These are phyloP conservation scores for Rosa rugosa DNA, from an alignment of 306 rosid species.

Conservation along the genomic window DNA sequence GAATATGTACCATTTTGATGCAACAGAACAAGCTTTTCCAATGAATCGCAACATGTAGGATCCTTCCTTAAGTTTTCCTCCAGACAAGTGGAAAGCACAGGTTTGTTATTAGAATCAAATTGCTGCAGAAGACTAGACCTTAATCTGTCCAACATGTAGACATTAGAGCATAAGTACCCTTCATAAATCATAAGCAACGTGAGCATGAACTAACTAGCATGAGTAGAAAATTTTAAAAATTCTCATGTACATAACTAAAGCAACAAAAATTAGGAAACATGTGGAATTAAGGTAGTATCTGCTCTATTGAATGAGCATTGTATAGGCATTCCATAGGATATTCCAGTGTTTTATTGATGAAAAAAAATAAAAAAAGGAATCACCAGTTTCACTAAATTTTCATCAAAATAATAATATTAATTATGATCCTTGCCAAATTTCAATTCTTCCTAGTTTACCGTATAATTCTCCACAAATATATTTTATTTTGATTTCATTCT, in stretches of 20 bases:
- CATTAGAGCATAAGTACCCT: slow-evolving; percentile 9
- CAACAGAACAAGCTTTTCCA: slow-evolving; percentile 68
- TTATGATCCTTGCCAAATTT: neutral
- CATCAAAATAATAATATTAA: neutral
- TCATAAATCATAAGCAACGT: slow-evolving; percentile 7
- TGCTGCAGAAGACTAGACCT: slow-evolving; percentile 57
- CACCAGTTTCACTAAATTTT: neutral
- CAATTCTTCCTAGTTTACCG: neutral
- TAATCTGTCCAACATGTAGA: slow-evolving; percentile 46
- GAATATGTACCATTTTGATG: slow-evolving; percentile 58
- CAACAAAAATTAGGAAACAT: neutral
- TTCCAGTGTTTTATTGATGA: too few relatives aligned
- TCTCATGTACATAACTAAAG: neutral
- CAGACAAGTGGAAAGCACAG: slow-evolving; percentile 36
- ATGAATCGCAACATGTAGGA: slow-evolving; percentile 60
- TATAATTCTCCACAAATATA: neutral
- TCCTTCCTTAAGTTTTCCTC: slow-evolving; percentile 76
- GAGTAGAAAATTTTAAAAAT: neutral
- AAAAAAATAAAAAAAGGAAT: neutral
- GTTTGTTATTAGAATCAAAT: slow-evolving; percentile 47
- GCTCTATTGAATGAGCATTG: neutral
- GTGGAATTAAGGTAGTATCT: neutral
- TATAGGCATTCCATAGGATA: neutral
- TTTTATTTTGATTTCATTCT: neutral
- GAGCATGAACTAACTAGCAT: slow-evolving; percentile 7